A percentile compares a stretch with the other conserved stretches of the same genome.
Evolutionary conservation across 306 rosid species (phyloP).

Genomic region (Citrullus colocynthis): DNA sequence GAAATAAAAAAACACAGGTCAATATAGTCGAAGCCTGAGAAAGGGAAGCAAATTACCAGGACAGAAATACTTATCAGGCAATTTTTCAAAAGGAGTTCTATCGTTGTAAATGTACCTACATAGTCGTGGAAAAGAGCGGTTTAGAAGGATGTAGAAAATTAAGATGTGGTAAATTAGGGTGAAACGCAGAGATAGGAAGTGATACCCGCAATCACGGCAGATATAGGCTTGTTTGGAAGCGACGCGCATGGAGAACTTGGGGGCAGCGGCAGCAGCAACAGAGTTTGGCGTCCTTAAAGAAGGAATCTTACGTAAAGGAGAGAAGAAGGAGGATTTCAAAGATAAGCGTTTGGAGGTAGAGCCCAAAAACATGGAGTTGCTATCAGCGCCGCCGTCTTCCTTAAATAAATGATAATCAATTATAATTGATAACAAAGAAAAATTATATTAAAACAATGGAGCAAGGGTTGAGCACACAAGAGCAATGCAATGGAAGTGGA

Average conservation of each 20-base stretch:
- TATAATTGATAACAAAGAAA: not conserved
- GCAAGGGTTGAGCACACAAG: not conserved
- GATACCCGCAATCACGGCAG: slow-evolving; percentile 94
- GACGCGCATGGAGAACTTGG: slow-evolving; percentile 75
- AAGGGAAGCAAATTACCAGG: slow-evolving; percentile 39
- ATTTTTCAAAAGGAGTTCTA: slow-evolving; percentile 67
- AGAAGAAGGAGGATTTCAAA: slow-evolving; percentile 41
- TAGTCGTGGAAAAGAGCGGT: not conserved
- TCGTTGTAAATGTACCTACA: slow-evolving; percentile 80
- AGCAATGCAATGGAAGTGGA: not conserved
- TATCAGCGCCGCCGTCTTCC: slow-evolving; percentile 4
- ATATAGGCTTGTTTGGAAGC: slow-evolving; percentile 82
- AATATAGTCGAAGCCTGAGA: not conserved
- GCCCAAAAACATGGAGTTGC: not conserved
- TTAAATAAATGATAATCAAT: not conserved
- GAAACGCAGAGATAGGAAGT: not conserved
- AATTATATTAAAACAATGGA: not conserved
- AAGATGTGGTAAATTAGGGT: not conserved
- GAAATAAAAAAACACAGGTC: not conserved
- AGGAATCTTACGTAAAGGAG: slow-evolving; percentile 26
- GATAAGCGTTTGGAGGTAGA: slow-evolving; percentile 16
- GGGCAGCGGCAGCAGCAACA: slow-evolving; percentile 21
- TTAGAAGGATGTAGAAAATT: not conserved
- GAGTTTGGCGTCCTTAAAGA: slow-evolving; percentile 12
- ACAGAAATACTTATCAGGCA: slow-evolving; percentile 69